Base-by-base conservation (phyloP, 176 grass and related monocot species). In the Microstegium vimineum region DNA sequence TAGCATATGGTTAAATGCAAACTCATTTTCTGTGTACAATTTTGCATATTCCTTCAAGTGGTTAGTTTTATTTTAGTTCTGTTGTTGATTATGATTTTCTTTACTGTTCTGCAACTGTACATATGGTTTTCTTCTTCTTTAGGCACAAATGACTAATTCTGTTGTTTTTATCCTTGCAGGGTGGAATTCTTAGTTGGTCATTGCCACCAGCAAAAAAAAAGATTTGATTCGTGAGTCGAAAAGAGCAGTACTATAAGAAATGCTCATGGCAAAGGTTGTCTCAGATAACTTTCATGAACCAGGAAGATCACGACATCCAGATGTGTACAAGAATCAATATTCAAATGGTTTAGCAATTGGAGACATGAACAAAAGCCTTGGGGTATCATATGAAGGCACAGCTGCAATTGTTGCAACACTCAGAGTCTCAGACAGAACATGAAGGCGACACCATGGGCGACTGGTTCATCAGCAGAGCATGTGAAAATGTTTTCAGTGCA, bases 121-220 rank as follows among this genome's bases (percentile, higher is more conserved):
- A 28, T 35, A 79, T 32, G 36, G 15, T 74, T 67, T 31, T 22
- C 17, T 69, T 14, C 5, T 61, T 79, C 65, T 13, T 42, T 4
- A 17, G 52, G 8, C 25, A 36, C 40, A 81, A 70, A 81, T 60
- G 63, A 5, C 63, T 85, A 54, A 89, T 26, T n/a, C 56, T 32
- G 31, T 35, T 82, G 76, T 51, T 70, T 36, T 75, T 69, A 7
- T 35, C 35, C 10, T 81, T 85, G 22, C 87, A 89, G 82, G 54
- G 20, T 76, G 20, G 62, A 72, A 70, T 85, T 11, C 3, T 68
- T 36, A 12, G 40, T 40, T 80, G 52, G 37, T 16, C 42, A 6
- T 66, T 77, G 36, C 22, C 28, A 45, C 27, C 4, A 5, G 22
- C 43, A 7, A 43, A 22, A 75, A 57, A 47, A 57, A 66, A 71